Conservation (phyloP, 495 filamentous ascomycete genomes). For the Glonium stellatum region DNA sequence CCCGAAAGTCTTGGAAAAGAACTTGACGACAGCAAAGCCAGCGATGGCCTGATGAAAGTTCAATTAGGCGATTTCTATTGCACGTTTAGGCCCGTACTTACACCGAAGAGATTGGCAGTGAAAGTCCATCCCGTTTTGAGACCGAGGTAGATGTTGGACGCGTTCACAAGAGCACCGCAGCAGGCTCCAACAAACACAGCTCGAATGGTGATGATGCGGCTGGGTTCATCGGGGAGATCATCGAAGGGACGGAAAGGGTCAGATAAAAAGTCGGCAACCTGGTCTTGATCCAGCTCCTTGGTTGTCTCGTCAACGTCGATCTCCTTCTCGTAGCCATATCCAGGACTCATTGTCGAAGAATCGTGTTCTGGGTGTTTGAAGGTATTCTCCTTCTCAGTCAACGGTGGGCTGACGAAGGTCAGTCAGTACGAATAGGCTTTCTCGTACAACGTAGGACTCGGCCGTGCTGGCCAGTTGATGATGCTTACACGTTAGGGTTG, state of each 20-base stretch:
- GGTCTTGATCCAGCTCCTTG: constrained; percentile 15
- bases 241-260: constrained; percentile 34
- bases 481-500: constrained; percentile 24
- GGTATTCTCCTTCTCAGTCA: constrained; percentile 20
- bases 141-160: constrained; percentile 61
- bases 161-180: constrained; percentile 55
- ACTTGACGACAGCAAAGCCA: constrained; percentile 59
- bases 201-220: constrained; percentile 50
- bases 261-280: constrained; percentile 19
- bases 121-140: constrained; percentile 63
- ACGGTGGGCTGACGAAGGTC: constrained; percentile 7
- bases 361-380: constrained; percentile 13
- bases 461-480: neutral
- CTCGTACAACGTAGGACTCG: neutral
- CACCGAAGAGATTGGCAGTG: constrained; percentile 41
- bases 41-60: constrained; percentile 44
- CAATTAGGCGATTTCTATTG: neutral
- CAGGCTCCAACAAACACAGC: constrained; percentile 51
- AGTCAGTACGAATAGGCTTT: neutral
- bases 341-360: neutral
- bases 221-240: constrained; percentile 30
- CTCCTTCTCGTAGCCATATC: constrained; percentile 14
- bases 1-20: constrained; percentile 42
- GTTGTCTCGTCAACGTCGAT: constrained; percentile 8
- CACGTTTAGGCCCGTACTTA: constrained; percentile 11